Percentiles rank a stretch among this genome's conserved stretches.
These are phyloP conservation scores for Fusarium caatingaense DNA, from an alignment of 2,329 filamentous ascomycete species.

Conservation along the genomic window DNA sequence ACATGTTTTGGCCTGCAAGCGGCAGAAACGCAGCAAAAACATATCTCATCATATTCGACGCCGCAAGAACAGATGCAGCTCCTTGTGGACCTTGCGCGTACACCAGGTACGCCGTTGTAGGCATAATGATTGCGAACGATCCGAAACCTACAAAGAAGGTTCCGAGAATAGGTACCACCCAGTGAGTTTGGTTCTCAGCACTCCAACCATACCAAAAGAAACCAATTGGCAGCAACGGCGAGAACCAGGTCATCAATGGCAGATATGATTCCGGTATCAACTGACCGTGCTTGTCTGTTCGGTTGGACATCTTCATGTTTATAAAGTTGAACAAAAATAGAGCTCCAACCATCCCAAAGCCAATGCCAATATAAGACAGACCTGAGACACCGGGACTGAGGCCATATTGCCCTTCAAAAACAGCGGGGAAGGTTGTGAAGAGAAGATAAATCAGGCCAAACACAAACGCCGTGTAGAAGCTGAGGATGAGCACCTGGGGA, in stretches of 20 bases:
- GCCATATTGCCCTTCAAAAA: slow-evolving; percentile 51
- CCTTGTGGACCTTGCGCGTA: slow-evolving; percentile 40
- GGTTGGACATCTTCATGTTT: slow-evolving; percentile 22
- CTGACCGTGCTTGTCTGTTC: slow-evolving; percentile 5
- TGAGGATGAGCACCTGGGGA: slow-evolving; percentile 62
- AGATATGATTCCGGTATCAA: slow-evolving; percentile 61
- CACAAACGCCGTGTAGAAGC: slow-evolving; percentile 50
- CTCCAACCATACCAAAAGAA: slow-evolving; percentile 71
- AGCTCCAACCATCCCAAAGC: slow-evolving; percentile 50
- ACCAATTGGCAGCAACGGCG: slow-evolving; percentile 63
- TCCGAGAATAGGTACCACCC: slow-evolving; percentile 70
- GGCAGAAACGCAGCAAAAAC: slow-evolving; percentile 71
- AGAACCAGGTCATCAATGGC: slow-evolving; percentile 66
- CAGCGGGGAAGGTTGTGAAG: slow-evolving; percentile 52
- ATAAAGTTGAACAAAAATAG: slow-evolving; percentile 29
- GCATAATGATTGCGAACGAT: slow-evolving; percentile 51
- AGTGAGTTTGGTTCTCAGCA: slow-evolving; percentile 62
- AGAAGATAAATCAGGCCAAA: slow-evolving; percentile 53
- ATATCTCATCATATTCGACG: slow-evolving; percentile 54
- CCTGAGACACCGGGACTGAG: slow-evolving; percentile 46
- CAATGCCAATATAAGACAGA: slow-evolving; percentile 63
- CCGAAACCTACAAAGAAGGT: slow-evolving; percentile 63
- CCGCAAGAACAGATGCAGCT: slow-evolving; percentile 41
- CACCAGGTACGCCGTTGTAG: slow-evolving; percentile 43
- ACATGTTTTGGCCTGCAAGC: slow-evolving; percentile 60